Base-by-base conservation (phyloP, 1,284 basidiomycete species). In the Ceratobasidium sp. region DNA sequence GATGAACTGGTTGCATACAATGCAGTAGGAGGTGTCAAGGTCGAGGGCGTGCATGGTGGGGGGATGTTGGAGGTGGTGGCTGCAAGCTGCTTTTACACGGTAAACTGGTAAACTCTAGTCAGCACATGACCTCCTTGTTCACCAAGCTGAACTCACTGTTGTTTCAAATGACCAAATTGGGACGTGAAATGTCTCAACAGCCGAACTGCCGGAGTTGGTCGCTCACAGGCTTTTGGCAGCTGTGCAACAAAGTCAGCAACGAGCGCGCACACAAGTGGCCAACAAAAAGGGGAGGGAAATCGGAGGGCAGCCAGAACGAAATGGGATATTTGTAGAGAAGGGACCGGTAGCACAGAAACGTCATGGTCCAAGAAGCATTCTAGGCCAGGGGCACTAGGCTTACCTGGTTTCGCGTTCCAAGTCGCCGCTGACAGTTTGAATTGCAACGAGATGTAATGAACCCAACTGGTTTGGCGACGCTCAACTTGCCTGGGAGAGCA, bases 1-100 rank as follows among this genome's bases (percentile, higher is more conserved):
- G 50, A 67, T 67, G 64, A 67, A 67, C 64, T 67, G 64, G 52
- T 38, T 67, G 64, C 64, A 67, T 40, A 67, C 64, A 31, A 67
- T 67, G 52, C 64, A 67, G 52, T 67, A 67, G 0, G 64, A 67
- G 5, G 64, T 67, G 40, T 67, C 64, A 29, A 67, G 64, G 64
- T 67, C 64, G 52, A 67, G 64, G 6, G 52, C 64, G 52, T 67
- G 27, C 64, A 67, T 67, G 38, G 64, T 27, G 17, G 38, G 31
- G 35, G 45, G 62, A 7, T 52, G 22, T 22, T 49, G 49, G 29
- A 52, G 35, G 22, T 52, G 35, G 62, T 65, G 62, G 62, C 62
- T 34, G 58, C 32, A 20, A n/a, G 17, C 49, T 25, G 47, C 22
- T 53, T 27, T 20, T 42, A 42, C 15, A 34, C 13, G 35, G 49